phyloP scores from a whole-genome alignment of 352 stramenopile species.

The Globisporangium cystogenes region DNA sequence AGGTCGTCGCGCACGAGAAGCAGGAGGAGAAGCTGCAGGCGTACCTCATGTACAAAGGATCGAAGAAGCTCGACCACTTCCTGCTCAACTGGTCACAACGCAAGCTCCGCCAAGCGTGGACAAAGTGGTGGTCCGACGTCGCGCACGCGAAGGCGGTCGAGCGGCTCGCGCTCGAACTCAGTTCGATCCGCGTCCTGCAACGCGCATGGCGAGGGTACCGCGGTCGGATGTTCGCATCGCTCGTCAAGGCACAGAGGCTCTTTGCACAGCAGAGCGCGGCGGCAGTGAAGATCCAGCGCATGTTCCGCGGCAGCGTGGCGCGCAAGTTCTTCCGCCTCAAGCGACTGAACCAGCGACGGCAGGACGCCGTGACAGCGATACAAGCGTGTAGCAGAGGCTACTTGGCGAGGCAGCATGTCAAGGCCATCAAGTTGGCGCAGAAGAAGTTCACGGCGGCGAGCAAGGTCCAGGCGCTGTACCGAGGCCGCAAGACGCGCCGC shows the following conservation, averaged over 20 bases:
- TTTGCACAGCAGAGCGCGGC: slow-evolving; percentile 31
- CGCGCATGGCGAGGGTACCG: slow-evolving; percentile 50
- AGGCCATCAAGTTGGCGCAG: slow-evolving; percentile 16
- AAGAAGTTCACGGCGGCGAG: slow-evolving; percentile 34
- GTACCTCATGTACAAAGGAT: slow-evolving; percentile 76
- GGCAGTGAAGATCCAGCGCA: slow-evolving; percentile 49
- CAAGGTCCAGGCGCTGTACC: slow-evolving; percentile 51
- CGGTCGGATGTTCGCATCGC: slow-evolving; percentile 32
- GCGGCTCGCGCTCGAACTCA: slow-evolving; percentile 33
- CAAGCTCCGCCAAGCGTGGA: slow-evolving; percentile 61
- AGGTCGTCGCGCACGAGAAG: slow-evolving; percentile 44
- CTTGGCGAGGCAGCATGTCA: slow-evolving; percentile 22
- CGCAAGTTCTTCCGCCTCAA: slow-evolving; percentile 64
- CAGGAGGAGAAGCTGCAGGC: slow-evolving; percentile 68
- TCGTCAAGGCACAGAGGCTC: slow-evolving; percentile 40
- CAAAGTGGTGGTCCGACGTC: slow-evolving; percentile 60
- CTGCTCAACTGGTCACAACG: slow-evolving; percentile 65
- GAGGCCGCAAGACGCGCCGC: slow-evolving; percentile 39
- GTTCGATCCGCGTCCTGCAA: slow-evolving; percentile 54
- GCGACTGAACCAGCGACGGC: slow-evolving; percentile 25
- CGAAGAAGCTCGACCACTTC: slow-evolving; percentile 69
- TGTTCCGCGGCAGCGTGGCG: slow-evolving; percentile 51
- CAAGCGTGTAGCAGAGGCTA: slow-evolving; percentile 41
- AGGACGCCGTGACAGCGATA: slow-evolving; percentile 44
- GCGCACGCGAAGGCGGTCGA: slow-evolving; percentile 45